These are phyloP conservation scores for Macroventuria anomochaeta DNA, from an alignment of 2,329 filamentous ascomycete species.

Conservation along the genomic window DNA sequence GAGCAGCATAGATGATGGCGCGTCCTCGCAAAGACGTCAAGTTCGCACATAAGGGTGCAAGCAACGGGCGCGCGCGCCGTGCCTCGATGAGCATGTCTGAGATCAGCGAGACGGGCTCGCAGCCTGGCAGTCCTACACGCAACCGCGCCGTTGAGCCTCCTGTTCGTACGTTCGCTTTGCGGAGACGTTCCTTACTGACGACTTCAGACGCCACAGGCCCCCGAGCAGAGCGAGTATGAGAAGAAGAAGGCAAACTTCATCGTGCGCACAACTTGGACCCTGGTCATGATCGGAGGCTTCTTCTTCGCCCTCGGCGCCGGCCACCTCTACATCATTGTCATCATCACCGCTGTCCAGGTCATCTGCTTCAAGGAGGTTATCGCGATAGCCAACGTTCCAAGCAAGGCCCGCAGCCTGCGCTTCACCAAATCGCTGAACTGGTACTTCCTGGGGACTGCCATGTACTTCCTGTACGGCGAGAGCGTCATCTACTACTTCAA, in stretches of 20 bases:
- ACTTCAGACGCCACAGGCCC: constrained; percentile 46
- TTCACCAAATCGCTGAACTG: constrained; percentile 98
- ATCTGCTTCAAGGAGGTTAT: constrained; percentile 99
- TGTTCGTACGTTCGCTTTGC: constrained; percentile 18
- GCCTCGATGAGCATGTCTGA: constrained; percentile 76
- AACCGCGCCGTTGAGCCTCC: constrained; percentile 43
- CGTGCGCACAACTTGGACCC: constrained; percentile 94
- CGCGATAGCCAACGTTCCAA: constrained; percentile 93
- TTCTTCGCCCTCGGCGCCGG: constrained; percentile 92
- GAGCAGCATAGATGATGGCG: constrained; percentile 32
- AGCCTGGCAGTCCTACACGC: constrained; percentile 58
- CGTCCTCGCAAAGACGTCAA: constrained; percentile 64
- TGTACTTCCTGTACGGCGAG: constrained; percentile 99
- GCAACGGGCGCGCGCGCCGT: constrained; percentile 61
- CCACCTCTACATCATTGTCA: constrained; percentile 94
- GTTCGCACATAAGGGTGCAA: constrained; percentile 61
- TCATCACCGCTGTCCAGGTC: constrained; percentile 93
- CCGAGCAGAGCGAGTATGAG: constrained; percentile 76
- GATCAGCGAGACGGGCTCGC: constrained; percentile 66
- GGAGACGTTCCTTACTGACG: constrained; percentile 26
- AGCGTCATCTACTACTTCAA: constrained; percentile 99
- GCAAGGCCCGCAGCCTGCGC: constrained; percentile 84
- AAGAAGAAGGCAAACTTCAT: constrained; percentile 99
- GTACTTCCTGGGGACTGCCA: constrained; percentile 98
- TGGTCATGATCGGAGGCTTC: constrained; percentile 95